Base-by-base conservation (phyloP, 495 filamentous ascomycete species). In the Neurospora discreta region DNA sequence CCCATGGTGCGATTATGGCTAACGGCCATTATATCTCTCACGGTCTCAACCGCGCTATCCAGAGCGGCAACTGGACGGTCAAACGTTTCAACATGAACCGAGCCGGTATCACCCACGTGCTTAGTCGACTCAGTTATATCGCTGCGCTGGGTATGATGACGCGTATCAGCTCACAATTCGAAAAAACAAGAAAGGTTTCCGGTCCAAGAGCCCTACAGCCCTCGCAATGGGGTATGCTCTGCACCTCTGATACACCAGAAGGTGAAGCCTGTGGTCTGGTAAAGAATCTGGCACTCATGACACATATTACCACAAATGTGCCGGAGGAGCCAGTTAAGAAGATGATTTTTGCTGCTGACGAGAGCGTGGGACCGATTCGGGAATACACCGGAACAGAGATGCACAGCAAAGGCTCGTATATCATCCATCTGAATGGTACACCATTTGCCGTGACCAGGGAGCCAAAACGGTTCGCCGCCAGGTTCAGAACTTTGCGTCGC, bases 131-230 rank as follows among this genome's bases (percentile, higher is more conserved):
- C 65, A 98, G 94, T 80, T 99, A 97, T 77, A 97, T 98, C 82
- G 92, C 91, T 75, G 96, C 96, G 13, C 87, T 99, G n/a, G 96
- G 96, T 71, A 98, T 98, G 96, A 98, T 99, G 96, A 98, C 96
- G 13, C 89, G 95, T 76, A 98, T 98, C 75, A 94, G 90, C 82
- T 96, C 92, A 87, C 95, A 98, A 83, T 98, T 99, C 78, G 95
- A 98, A 78, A 98, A 98, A 85, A 97, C 95, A 3, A 84, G 95
- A 74, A 99, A 99, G 80, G 92, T 99, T 74, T 91, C 89, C 77
- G 96, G 96, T 70, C 95, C 95, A 75, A 90, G 95, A 85, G 95
- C 96, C 11, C 85, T 99, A 18, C 95, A 99, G 78, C 93, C 95
- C 11, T 98, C 96, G 0, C 94, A 98, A 73, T 99, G 97, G 81